Evolutionary conservation across 2,329 filamentous ascomycete genomes (phyloP), one percentile per base, ranked within the genome.

Genomic region (Lizonia empirigonia): DNA sequence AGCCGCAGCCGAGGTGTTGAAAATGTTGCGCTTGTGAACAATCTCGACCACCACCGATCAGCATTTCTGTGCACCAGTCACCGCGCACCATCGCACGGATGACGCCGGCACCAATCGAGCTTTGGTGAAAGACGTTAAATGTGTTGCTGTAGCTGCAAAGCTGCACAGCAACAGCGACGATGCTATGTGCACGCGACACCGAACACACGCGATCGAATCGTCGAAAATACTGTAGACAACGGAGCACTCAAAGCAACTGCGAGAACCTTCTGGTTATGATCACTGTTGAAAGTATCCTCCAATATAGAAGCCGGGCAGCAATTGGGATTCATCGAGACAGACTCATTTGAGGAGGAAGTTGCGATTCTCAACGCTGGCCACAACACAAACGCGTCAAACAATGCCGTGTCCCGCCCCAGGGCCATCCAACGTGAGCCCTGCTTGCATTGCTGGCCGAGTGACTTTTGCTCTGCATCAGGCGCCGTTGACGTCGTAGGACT

Each of bases 251-350:
- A 65, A 65, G 63, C 58, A 58, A 64, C 63, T 64, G 61, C 58
- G 58, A 63, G 61, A 65, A 59, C 58, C 53, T 54, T 44, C 33
- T 49, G 54, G 61, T 64, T 33, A 60, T 62, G 63, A 65, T 60
- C 58, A 53, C 63, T 60, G 63, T 65, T 64, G 58, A 65, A 65
- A 65, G 61, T 65, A 64, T 60, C 61, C 63, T 65, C 63, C 63
- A 40, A 65, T 18, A 65, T 13, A 18, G 9, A 53, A 55, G 33
- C 33, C 23, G 34, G 50, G 46, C 48, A 44, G 56, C 45, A 45
- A 44, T 47, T 45, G 52, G 53, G 44, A 57, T 49, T 33, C 44
- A 45, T 50, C 38, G 57, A 48, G 51, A 51, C 42, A 20, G 58
- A 60, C 58, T 62, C 55, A 35, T 27, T 46, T 38, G 58, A 55